phyloP scores from a whole-genome alignment of 2,329 filamentous ascomycete genomes.

The Pseudogymnoascus verrucosus region DNA sequence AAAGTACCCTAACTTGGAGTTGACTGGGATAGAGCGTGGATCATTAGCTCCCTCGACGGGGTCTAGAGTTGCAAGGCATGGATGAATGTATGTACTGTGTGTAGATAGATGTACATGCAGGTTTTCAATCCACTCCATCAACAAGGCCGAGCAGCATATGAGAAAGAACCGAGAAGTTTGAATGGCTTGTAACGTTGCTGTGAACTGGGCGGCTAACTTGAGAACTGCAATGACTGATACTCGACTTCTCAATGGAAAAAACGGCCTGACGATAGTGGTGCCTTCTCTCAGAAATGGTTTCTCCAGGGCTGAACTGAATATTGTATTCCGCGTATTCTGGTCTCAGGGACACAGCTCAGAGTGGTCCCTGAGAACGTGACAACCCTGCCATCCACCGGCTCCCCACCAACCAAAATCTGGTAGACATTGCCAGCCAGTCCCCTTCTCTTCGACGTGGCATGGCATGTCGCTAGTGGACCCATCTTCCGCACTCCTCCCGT shows the following conservation, averaged over 20 bases:
- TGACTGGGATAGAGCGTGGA: constrained; percentile 1
- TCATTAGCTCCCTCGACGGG: constrained; percentile 5
- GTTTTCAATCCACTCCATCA: neutral
- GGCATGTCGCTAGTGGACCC: constrained; percentile 6
- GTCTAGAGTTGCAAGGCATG: neutral
- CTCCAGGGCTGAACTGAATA: neutral
- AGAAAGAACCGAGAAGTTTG: constrained; percentile 1
- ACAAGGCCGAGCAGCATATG: neutral
- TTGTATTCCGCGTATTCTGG: neutral
- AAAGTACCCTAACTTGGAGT: neutral
- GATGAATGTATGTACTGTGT: neutral
- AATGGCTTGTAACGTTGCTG: neutral
- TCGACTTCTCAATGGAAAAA: neutral
- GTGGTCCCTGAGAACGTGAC: constrained; percentile 1
- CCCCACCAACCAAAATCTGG: neutral
- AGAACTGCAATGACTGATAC: neutral
- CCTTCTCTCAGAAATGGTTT: neutral
- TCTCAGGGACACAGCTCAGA: neutral
- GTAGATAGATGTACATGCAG: constrained; percentile 1
- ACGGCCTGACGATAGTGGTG: neutral
- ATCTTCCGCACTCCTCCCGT: neutral
- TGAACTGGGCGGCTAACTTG: neutral
- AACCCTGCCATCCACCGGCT: neutral
- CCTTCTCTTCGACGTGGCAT: constrained; percentile 1
- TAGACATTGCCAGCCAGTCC: neutral